Evolutionary conservation across 257 asterid genomes (phyloP), one percentile per base, ranked within the genome.

Genomic region (Gardenia jasminoides): DNA sequence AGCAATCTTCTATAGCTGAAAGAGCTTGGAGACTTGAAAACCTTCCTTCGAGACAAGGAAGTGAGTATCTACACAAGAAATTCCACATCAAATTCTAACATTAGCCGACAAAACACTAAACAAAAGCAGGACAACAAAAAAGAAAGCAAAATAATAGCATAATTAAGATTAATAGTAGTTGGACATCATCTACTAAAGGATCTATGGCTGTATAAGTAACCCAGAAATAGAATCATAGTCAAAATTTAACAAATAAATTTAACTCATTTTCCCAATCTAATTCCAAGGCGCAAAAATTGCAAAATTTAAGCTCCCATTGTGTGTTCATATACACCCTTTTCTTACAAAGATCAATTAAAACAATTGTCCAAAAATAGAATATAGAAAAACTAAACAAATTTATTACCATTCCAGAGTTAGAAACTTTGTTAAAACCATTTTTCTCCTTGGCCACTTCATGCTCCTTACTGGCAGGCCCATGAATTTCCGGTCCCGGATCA

Each of bases 1-100:
- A 92, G 91, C 93, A 94, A 67, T 87, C 97, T 90, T 80, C 89
- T 85, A 76, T 90, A 94, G 89, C 93, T 88, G 80, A 90, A 88
- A 54, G 93, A 91, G 80, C 86, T 87, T 19, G 94, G 88, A 76
- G 84, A 43, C 85, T 83, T 85, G 83, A 89, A 91, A 58, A 91
- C 85, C 86, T 86, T 94, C 80, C 85, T 83, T 73, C 75, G 75
- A 11, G 76, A 47, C 61, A 76, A 48, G 36, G 83, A 41, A 78
- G 76, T 90, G 43, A 73, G 79, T 75, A 58, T 90, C 96, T 94
- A 84, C 52, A 64, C 33, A 75, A 1, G 15, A 74, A 43, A 31
- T 0, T 58, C 36, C 33, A 41, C 76, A 41, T 54, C 58, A 54
- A 41, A 22, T 74, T 59, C 36, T n/a, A 24, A 6, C 36, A 77